phyloP scores from a whole-genome alignment of 2,329 filamentous ascomycete genomes.

The Trichoderma lentiforme region DNA sequence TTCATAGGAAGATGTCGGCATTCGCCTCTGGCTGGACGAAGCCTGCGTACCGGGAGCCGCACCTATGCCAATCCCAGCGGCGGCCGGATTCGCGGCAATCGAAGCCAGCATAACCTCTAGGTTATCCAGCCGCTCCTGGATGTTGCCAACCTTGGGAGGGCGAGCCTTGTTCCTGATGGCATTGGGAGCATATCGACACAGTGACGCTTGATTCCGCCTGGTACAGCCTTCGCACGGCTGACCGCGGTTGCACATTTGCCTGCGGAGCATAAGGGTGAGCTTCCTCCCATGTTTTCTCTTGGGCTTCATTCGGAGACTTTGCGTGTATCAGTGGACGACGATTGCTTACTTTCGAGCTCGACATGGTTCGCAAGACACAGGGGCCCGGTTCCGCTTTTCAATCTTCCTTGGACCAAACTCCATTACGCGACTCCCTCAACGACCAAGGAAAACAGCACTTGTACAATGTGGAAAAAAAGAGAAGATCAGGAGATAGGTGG shows the following conservation, averaged over 20 bases:
- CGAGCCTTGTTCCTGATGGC: constrained; percentile 8
- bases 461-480: neutral
- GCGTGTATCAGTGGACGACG: neutral
- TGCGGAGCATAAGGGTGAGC: neutral
- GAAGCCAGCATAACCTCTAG: neutral
- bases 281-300: neutral
- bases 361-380: constrained; percentile 11
- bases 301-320: neutral
- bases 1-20: neutral
- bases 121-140: constrained; percentile 5
- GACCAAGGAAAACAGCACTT: too few relatives aligned
- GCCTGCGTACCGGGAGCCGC: neutral
- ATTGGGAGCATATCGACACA: constrained; percentile 6
- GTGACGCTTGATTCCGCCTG: neutral
- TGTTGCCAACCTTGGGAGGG: neutral
- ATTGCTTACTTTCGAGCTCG: constrained; percentile 1
- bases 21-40: neutral
- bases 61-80: neutral
- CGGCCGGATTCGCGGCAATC: neutral
- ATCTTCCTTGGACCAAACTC: neutral
- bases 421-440: neutral
- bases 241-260: constrained; percentile 8
- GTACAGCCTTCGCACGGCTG: constrained; percentile 6
- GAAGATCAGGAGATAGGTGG: neutral
- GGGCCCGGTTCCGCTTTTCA: constrained; percentile 12